A percentile compares a stretch with the other conserved stretches of the same genome.
phyloP scores from a whole-genome alignment of 164 flowering plant genomes.

The Berberis vulgaris region DNA sequence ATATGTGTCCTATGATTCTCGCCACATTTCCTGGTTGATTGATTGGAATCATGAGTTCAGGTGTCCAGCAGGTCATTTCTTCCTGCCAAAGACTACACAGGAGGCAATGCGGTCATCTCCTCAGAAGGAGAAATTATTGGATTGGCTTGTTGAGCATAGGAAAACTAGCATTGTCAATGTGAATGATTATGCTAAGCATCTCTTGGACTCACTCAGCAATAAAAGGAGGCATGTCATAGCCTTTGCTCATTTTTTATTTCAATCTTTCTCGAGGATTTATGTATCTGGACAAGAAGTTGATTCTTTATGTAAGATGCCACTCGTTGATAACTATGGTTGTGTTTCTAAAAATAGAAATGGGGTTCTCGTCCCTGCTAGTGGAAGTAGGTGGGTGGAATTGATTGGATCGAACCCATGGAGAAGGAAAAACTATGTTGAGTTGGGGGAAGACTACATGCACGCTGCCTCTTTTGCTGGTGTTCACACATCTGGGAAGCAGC shows the following conservation, averaged over 20 bases:
- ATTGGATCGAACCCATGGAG: conserved; percentile 56
- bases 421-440: conserved; percentile 30
- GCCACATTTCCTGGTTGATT: conserved; percentile 3
- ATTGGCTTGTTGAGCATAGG: background rate
- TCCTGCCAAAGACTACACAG: background rate
- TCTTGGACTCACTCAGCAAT: conserved; percentile 8
- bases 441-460: conserved; percentile 40
- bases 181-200: conserved; percentile 9
- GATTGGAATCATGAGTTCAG: conserved; percentile 6
- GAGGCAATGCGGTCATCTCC: background rate
- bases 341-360: conserved; percentile 15
- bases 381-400: conserved; percentile 48
- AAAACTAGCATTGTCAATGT: conserved; percentile 19
- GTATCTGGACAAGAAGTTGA: conserved; percentile 14
- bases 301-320: conserved; percentile 33
- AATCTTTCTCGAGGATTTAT: conserved; percentile 20
- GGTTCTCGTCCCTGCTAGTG: conserved; percentile 56
- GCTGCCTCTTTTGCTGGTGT: conserved; percentile 27
- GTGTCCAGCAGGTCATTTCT: background rate
- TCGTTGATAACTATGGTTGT: conserved; percentile 34
- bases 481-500: conserved; percentile 14
- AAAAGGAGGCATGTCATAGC: conserved; percentile 21
- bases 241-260: conserved; percentile 38
- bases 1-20: background rate
- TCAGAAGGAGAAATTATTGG: background rate